Base-by-base conservation (phyloP, 768 basidiomycete species). In the Leccinum imitatum region DNA sequence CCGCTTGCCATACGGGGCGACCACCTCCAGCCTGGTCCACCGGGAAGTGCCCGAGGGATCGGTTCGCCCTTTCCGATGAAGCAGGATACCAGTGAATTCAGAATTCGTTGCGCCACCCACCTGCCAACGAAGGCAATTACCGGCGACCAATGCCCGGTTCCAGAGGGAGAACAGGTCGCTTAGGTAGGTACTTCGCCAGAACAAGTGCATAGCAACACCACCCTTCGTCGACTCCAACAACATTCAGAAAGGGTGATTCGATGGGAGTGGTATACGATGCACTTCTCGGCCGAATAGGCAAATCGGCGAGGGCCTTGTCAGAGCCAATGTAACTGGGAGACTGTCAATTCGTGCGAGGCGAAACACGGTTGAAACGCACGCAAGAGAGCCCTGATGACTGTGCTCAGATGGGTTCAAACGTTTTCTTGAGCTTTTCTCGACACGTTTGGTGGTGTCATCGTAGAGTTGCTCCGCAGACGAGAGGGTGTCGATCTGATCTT, bases 241-340 rank as follows among this genome's bases (percentile, higher is more conserved):
- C 9, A 5, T 64, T 44, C 0, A 19, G 25, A 33, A 58, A 17
- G 4, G n/a, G 25, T 5, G 14, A 50, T 3, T 3, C n/a, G 54
- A 7, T 27, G 1, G 19, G 9, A 19, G 39, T 39, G 9, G 41
- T 44, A 27, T 27, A 27, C 1, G 27, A n/a, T 59, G 15, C 63
- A 90, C 89, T 73, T 93, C 92, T 57, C 91, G 90, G 68, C 91
- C 89, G 77, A 94, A 89, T 75, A 98, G 95, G 93, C 58, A 98
- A 71, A 73, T 98, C 95, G 52, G 96, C 95, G 66, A 98, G 97
- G 5, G 96, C 97, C 81, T 93, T 96, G 62, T 99, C 97, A 30
- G 90, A 92, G 50, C 97, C 95, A 62, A 97, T 96, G 72, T 96
- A 93, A 33, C 84, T 85, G 58, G 23, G 57, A 58, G 31, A 30